phyloP scores from a whole-genome alignment of 257 asterid species.

The Mentha longifolia region DNA sequence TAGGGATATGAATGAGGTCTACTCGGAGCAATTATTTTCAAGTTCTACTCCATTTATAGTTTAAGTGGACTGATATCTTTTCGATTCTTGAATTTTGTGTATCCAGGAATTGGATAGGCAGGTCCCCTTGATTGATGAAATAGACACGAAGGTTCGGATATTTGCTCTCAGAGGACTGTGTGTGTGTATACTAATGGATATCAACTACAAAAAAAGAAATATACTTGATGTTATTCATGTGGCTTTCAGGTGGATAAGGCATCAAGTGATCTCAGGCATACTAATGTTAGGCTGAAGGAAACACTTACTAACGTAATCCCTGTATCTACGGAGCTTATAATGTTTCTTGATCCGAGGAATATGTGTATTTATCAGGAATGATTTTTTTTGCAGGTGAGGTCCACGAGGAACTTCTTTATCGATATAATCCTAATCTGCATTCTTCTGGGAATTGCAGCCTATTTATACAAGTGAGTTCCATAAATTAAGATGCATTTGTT shows the following conservation, averaged over 20 bases:
- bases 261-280: constrained; percentile 60
- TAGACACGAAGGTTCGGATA: constrained; percentile 70
- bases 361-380: neutral
- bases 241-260: constrained; percentile 75
- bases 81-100: neutral
- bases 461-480: constrained; percentile 80
- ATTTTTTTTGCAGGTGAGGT: constrained; percentile 61
- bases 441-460: constrained; percentile 77
- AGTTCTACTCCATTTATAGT: neutral
- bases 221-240: constrained; percentile 20
- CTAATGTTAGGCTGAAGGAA: constrained; percentile 73
- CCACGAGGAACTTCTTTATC: constrained; percentile 66
- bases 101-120: constrained; percentile 88
- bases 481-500: neutral
- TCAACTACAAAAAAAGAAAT: neutral
- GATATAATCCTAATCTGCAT: constrained; percentile 73
- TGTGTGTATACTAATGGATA: neutral
- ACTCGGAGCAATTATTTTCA: neutral
- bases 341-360: neutral
- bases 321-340: neutral
- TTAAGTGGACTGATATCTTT: neutral
- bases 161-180: neutral
- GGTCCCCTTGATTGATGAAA: constrained; percentile 87
- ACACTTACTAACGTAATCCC: constrained; percentile 52
- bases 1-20: constrained; percentile 87